These are phyloP conservation scores for Penicillium sp. DNA, from an alignment of 2,329 filamentous ascomycete genomes.

Conservation along the genomic window DNA sequence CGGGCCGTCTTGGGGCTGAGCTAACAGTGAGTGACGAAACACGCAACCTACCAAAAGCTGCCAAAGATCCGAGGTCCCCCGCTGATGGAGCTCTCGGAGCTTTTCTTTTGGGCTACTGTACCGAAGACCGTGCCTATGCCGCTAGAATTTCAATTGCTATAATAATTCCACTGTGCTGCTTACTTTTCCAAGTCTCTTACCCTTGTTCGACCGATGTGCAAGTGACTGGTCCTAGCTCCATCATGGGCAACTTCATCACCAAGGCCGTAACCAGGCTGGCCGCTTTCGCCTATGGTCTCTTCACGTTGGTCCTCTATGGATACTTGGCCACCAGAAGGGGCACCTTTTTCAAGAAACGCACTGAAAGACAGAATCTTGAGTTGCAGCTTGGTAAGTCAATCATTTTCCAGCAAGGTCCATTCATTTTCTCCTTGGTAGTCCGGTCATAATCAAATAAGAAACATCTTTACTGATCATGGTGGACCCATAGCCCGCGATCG, in stretches of 20 bases:
- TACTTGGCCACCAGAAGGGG: slow-evolving; percentile 41
- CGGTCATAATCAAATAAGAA: neutral
- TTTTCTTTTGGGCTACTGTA: neutral
- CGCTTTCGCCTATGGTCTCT: slow-evolving; percentile 43
- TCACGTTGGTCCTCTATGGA: slow-evolving; percentile 43
- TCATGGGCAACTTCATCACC: slow-evolving; percentile 33
- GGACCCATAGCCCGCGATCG: slow-evolving; percentile 54
- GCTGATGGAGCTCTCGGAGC: slow-evolving; percentile 8
- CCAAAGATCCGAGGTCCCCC: slow-evolving; percentile 13
- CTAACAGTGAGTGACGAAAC: slow-evolving; percentile 1
- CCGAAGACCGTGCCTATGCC: neutral
- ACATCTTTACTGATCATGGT: neutral
- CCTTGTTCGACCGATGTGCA: neutral
- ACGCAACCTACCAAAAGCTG: neutral
- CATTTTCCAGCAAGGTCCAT: neutral
- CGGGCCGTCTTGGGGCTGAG: neutral
- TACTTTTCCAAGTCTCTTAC: neutral
- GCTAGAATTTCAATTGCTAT: neutral
- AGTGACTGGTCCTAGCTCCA: slow-evolving; percentile 4
- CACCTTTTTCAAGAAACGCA: slow-evolving; percentile 44
- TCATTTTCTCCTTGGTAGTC: neutral
- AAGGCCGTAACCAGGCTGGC: slow-evolving; percentile 28
- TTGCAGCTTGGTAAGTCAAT: slow-evolving; percentile 47
- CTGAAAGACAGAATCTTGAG: slow-evolving; percentile 50
- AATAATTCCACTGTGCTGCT: neutral